phyloP scores from a whole-genome alignment of 257 asterid genomes.

The Solanum appendiculatum region DNA sequence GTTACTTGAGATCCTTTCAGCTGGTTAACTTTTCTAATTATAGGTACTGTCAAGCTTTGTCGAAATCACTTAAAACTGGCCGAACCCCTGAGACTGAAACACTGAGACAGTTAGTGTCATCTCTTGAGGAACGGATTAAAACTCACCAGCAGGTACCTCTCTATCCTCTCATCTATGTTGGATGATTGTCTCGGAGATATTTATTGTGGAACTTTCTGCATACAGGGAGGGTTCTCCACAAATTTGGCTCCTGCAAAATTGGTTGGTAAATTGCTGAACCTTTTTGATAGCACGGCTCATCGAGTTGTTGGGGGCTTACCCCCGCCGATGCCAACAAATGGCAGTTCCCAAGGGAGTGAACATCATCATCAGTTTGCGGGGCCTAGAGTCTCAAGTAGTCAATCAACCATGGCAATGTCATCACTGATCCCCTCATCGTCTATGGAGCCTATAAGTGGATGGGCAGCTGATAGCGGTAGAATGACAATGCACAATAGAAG shows the following conservation, averaged over 20 bases:
- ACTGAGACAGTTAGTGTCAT: conserved; percentile 49
- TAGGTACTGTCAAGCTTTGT: conserved; percentile 93
- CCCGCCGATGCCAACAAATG: conserved; percentile 50
- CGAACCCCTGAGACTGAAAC: conserved; percentile 78
- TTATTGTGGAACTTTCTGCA: conserved; percentile 8
- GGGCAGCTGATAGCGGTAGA: conserved; percentile 44
- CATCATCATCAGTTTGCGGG: conserved; percentile 39
- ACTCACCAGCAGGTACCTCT: conserved; percentile 46
- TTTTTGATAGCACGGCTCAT: conserved; percentile 73
- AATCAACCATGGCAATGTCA: conserved; percentile 92
- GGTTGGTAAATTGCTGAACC: conserved; percentile 72
- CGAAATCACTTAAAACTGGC: conserved; percentile 73
- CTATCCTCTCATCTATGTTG: background rate
- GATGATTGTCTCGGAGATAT: background rate
- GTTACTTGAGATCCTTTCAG: background rate
- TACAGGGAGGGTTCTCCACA: conserved; percentile 90
- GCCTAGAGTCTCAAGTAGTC: conserved; percentile 75
- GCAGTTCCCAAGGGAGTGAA: conserved; percentile 33
- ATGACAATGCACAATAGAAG: conserved; percentile 71
- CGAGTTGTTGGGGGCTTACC: conserved; percentile 80
- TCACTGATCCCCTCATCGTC: conserved; percentile 70
- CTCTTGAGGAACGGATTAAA: conserved; percentile 91
- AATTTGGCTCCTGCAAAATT: conserved; percentile 75
- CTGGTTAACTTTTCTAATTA: conserved; percentile 5
- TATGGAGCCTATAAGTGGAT: conserved; percentile 52